These are phyloP conservation scores for Alternaria brassicae DNA, from an alignment of 2,329 filamentous ascomycete species.

Conservation along the genomic window DNA sequence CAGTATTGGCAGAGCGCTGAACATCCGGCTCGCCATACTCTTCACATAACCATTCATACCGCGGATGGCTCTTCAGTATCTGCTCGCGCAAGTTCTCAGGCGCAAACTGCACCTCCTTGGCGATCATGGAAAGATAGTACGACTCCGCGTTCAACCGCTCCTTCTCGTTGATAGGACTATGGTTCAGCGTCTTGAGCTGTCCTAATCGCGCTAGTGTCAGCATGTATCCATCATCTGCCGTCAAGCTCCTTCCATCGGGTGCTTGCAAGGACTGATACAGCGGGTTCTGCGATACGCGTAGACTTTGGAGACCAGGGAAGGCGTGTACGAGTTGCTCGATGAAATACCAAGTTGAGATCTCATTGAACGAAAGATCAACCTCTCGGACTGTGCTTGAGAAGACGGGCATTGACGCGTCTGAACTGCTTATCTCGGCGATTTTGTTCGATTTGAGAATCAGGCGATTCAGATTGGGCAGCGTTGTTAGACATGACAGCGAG, in stretches of 20 bases:
- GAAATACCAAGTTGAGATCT: constrained; percentile 69
- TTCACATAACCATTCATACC: constrained; percentile 76
- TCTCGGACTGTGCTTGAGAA: constrained; percentile 47
- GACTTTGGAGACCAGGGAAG: constrained; percentile 75
- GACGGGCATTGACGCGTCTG: constrained; percentile 21
- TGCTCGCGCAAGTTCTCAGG: constrained; percentile 60
- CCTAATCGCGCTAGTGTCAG: constrained; percentile 79
- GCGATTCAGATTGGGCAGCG: constrained; percentile 61
- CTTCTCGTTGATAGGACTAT: constrained; percentile 69
- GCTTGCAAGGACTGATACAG: constrained; percentile 69
- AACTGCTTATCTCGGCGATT: constrained; percentile 58
- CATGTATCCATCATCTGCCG: constrained; percentile 86
- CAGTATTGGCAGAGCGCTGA: constrained; percentile 51
- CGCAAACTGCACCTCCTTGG: constrained; percentile 71
- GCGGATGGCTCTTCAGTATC: constrained; percentile 70
- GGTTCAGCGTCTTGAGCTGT: constrained; percentile 73
- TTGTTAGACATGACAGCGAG: constrained; percentile 65
- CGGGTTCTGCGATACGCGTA: constrained; percentile 87
- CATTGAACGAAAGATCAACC: constrained; percentile 57
- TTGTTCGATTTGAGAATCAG: constrained; percentile 76
- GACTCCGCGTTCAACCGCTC: constrained; percentile 89
- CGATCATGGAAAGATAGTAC: constrained; percentile 89
- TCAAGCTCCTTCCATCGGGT: constrained; percentile 53
- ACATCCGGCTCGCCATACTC: constrained; percentile 76
- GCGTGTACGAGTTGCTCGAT: constrained; percentile 70